Evolutionary conservation across 148 eudicot species (phyloP).

Genomic region (Vaccinium vitisidaea): DNA sequence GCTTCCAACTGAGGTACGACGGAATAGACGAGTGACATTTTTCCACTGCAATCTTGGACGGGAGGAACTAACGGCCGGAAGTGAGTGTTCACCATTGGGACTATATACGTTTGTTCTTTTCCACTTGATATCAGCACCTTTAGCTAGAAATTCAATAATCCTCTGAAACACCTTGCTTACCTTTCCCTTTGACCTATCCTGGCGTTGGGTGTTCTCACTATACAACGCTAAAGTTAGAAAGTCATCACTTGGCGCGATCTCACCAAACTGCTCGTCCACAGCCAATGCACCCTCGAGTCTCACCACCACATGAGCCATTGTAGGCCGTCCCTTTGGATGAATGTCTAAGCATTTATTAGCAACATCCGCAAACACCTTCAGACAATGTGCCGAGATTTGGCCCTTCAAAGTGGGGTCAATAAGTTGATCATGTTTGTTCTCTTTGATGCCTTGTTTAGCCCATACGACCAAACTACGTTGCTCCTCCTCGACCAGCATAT

Average conservation of each 20-base stretch:
- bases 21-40: background rate
- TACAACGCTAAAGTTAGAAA: no score
- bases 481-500: background rate
- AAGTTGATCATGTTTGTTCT: background rate
- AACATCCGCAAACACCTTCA: background rate
- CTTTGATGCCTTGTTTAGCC: background rate
- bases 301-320: conserved; percentile 8
- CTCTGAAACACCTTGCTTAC: background rate
- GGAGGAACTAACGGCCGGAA: background rate
- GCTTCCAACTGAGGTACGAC: conserved; percentile 8
- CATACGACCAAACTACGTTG: background rate
- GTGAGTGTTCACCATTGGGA: background rate
- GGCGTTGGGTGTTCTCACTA: background rate
- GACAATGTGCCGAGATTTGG: background rate
- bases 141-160: background rate
- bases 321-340: background rate
- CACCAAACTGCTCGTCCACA: background rate
- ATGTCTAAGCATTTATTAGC: background rate
- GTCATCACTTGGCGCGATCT: no score
- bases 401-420: background rate
- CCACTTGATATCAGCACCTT: background rate
- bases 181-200: background rate
- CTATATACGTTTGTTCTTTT: background rate
- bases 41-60: background rate
- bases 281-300: background rate